Evolutionary conservation across 352 stramenopile genomes (phyloP).

Genomic region (Pythium folliculosum): DNA sequence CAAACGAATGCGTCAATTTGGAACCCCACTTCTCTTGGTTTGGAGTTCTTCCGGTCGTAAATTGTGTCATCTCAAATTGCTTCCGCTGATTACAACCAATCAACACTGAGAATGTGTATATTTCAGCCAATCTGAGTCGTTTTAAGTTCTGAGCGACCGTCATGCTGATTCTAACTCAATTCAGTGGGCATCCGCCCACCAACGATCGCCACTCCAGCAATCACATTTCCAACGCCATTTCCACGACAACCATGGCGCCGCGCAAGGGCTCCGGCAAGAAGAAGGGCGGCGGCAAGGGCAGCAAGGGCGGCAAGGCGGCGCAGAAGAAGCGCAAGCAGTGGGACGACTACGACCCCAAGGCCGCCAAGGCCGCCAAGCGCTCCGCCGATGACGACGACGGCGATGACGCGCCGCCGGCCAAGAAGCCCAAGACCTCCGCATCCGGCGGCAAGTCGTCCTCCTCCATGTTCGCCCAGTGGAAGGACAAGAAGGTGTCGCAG

Average conservation of each 20-base stretch:
- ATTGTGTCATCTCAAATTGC: neutral
- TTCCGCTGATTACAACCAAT: too few species aligned
- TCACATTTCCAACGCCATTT: constrained; percentile 14
- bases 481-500: constrained; percentile 55
- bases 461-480: constrained; percentile 83
- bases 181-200: constrained; percentile 4
- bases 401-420: constrained; percentile 1
- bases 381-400: neutral
- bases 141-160: neutral
- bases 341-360: constrained; percentile 25
- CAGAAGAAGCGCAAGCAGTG: constrained; percentile 27
- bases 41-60: neutral
- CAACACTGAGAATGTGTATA: too few species aligned
- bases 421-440: constrained; percentile 5
- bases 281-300: constrained; percentile 26
- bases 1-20: neutral
- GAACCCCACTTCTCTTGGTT: neutral
- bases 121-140: constrained; percentile 18
- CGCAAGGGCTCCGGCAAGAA: constrained; percentile 14
- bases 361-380: constrained; percentile 11
- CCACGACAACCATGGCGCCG: constrained; percentile 12
- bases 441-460: constrained; percentile 13
- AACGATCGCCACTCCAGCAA: neutral
- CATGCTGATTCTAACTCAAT: neutral
- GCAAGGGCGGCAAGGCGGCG: constrained; percentile 17